Conservation (phyloP, 495 filamentous ascomycete genomes). For the Cenococcum geophilum region DNA sequence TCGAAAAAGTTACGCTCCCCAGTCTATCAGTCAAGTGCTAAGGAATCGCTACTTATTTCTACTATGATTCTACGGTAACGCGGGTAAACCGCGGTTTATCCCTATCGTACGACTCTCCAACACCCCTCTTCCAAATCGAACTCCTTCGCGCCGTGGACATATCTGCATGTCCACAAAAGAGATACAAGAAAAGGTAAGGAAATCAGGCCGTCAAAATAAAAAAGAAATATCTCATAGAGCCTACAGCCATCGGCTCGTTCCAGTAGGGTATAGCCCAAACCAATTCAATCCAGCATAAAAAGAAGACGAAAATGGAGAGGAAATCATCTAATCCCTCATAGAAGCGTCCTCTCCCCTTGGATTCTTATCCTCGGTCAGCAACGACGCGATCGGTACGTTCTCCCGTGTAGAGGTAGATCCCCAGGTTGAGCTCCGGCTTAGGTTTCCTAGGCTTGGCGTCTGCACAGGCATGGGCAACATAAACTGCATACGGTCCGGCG, state of each 20-base stretch:
- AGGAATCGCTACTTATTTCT: too few relatives aligned
- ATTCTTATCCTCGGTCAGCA: conserved; percentile 23
- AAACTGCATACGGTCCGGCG: conserved; percentile 31
- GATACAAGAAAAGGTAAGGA: not conserved
- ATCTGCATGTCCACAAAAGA: not conserved
- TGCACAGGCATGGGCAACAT: conserved; percentile 30
- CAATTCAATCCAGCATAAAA: not conserved
- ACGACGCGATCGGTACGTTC: conserved; percentile 18
- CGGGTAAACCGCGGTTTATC: too few relatives aligned
- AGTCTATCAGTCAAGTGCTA: too few relatives aligned
- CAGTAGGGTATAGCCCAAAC: not conserved
- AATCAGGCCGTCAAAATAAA: not conserved
- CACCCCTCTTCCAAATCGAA: too few relatives aligned
- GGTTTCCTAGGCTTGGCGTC: not conserved
- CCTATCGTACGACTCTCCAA: too few relatives aligned
- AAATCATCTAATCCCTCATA: conserved; percentile 4
- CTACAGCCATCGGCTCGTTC: not conserved
- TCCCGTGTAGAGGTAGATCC: conserved; percentile 6
- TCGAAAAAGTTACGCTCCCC: too few relatives aligned
- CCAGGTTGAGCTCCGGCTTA: not conserved
- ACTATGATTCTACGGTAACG: too few relatives aligned
- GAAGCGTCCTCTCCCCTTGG: conserved; percentile 9
- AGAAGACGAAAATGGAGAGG: not conserved
- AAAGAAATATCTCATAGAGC: not conserved
- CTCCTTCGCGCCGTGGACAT: too few relatives aligned